A percentile compares a stretch with the other conserved stretches of the same genome.
These are phyloP conservation scores for Leavenworthia alabamica DNA, from an alignment of 345 rosid species.

Conservation along the genomic window DNA sequence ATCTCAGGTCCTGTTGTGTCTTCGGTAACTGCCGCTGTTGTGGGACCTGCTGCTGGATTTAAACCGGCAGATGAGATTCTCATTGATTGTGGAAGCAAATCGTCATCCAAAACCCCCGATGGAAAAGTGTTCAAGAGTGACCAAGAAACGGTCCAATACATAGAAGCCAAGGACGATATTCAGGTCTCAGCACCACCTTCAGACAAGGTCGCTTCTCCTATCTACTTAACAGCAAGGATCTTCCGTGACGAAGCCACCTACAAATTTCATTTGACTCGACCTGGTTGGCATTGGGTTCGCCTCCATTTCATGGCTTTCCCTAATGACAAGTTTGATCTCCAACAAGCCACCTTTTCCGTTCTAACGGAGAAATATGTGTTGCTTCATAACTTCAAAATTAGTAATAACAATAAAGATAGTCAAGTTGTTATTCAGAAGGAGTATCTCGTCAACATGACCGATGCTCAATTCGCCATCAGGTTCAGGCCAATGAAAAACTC, in stretches of 20 bases:
- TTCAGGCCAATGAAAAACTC: constrained; percentile 50
- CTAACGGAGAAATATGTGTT: constrained; percentile 49
- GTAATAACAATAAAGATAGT: constrained; percentile 30
- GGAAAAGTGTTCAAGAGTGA: constrained; percentile 64
- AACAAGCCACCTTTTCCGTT: constrained; percentile 48
- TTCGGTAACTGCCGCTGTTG: constrained; percentile 10
- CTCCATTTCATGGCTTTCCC: constrained; percentile 53
- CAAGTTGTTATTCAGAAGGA: constrained; percentile 42
- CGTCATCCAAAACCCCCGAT: constrained; percentile 41
- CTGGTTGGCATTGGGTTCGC: constrained; percentile 78
- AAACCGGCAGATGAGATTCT: constrained; percentile 52
- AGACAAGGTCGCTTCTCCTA: constrained; percentile 48
- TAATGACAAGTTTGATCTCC: constrained; percentile 42
- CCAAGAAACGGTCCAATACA: constrained; percentile 36
- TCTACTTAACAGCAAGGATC: constrained; percentile 53
- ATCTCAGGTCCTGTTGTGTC: constrained; percentile 16
- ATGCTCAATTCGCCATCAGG: constrained; percentile 42
- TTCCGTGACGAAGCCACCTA: constrained; percentile 51
- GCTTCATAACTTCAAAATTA: constrained; percentile 48
- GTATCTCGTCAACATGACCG: constrained; percentile 51
- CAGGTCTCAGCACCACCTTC: constrained; percentile 42
- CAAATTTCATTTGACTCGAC: constrained; percentile 37
- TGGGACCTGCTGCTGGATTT: constrained; percentile 24
- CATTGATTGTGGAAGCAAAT: constrained; percentile 51
- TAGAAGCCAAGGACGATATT: constrained; percentile 43